Evolutionary conservation across 768 basidiomycete genomes (phyloP), one percentile per base, ranked within the genome.

Genomic region (Panaeolus papilionaceus): DNA sequence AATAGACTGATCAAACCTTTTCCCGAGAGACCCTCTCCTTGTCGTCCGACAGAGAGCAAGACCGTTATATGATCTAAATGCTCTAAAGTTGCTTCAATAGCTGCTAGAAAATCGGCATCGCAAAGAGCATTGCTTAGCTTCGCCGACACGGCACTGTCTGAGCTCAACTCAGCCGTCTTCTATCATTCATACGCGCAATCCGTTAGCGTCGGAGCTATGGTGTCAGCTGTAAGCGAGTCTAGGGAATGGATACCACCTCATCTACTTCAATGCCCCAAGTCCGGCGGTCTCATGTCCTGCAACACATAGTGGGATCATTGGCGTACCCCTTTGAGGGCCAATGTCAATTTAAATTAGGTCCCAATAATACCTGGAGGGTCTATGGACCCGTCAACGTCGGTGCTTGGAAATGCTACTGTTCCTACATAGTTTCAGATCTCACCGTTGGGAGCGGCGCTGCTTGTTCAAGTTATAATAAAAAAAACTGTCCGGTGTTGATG

Each of bases 161-260:
- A 58, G 28, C 54, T 58, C 54, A 58, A 58, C 26, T 58, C 54
- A 58, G 47, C 33, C 28, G 0, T 3, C 14, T 28, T 3, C 8
- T 26, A 58, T 12, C 54, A 58, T 58, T 33, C 14, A 14, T 33
- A 11, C 54, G 28, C 54, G 54, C 26, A 37, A 28, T 3, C 54
- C 54, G 54, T 58, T 58, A n/a, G 54, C 28, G 54, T 58, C 54
- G 54, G 54, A 28, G 54, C 9, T 58, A 58, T 33, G 28, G 37
- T 28, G 28, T 58, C 54, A 58, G 26, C 54, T 10, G 3, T 58
- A 51, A 51, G 47, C 47, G 47, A 51, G 47, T 58, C 54, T n/a
- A 58, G 54, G 33, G 33, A 58, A 37, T 33, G 28, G 26, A 58
- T 12, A 33, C 28, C 11, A 12, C 33, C 54, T 3, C 28, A 18